Base-by-base conservation (phyloP, 2,329 filamentous ascomycete species). In the Aspergillus versicolor region DNA sequence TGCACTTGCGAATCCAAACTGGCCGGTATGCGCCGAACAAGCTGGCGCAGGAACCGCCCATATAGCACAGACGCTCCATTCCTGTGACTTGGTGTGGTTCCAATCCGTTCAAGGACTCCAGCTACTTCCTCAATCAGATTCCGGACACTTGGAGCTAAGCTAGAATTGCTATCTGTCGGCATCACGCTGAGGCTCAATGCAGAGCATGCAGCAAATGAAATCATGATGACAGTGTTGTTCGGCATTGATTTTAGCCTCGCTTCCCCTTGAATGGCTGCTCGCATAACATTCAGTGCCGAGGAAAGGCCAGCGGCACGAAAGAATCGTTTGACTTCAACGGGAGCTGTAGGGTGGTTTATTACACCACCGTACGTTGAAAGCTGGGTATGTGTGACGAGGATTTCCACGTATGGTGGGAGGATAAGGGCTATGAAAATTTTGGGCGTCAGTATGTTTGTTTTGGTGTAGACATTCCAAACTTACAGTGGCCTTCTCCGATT, bases 171-270 rank as follows among this genome's bases (percentile, higher is more conserved):
- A 27, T 81, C 84, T 0, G 81, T 78, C 3, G 84, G 80, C 47
- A 84, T 83, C 0, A 84, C 80, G 62, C 84, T 87, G 4, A 89
- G 77, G 9, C 84, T 82, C n/a, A 89, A 72, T 0, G 86, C 86
- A 60, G 88, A 88, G 64, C 85, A 88, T 4, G 86, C 86, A 0
- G 88, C 88, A 61, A 90, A 90, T 1, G 87, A 88, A 12, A 91
- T 89, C 88, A 91, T 91, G 61, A 90, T 89, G 54, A 88, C 84
- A 0, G 88, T 90, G 63, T 91, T 91, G 71, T 91, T 91, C 0
- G 88, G 88, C 88, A 91, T 91, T 0, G 88, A 90, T 54, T 85
- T 85, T 0, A 91, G 79, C 59, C 87, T 82, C 0, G 80, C 77
- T 67, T 91, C 88, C 34, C 88, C 88, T 70, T 90, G 88, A 5